Evolutionary conservation across 208 protist genomes (phyloP).

Genomic region (Leptomonas seymouri): DNA sequence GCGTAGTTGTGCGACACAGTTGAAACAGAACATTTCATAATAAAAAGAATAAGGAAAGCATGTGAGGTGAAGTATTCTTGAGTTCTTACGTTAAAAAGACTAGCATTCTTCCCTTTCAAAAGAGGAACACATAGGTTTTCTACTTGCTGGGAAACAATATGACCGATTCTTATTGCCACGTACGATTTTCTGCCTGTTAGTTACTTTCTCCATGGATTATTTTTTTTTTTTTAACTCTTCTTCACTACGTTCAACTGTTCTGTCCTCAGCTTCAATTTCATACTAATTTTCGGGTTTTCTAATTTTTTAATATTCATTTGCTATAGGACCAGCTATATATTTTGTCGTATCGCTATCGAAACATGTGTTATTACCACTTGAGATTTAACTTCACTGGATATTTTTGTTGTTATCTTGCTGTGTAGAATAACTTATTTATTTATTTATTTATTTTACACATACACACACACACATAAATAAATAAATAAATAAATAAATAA

Average conservation of each 20-base stretch:
- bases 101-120: too few species aligned
- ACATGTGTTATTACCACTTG: too few species aligned
- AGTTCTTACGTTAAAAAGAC: too few species aligned
- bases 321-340: not conserved
- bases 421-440: too few species aligned
- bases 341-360: not conserved
- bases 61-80: too few species aligned
- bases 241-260: not conserved
- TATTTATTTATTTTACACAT: not conserved
- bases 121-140: not conserved
- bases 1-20: not conserved
- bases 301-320: not conserved
- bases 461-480: not conserved
- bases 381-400: too few species aligned
- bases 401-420: too few species aligned
- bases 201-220: not conserved
- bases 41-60: conserved; percentile 1
- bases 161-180: too few species aligned
- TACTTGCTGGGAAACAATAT: too few species aligned
- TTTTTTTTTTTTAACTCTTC: not conserved
- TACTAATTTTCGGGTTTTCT: not conserved
- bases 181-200: too few species aligned
- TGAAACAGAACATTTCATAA: not conserved
- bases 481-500: not conserved
- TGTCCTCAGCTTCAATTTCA: not conserved